Evolutionary conservation across 768 basidiomycete species (phyloP), one percentile per base, ranked within the genome.

Genomic region (Tephrocybe rancida): DNA sequence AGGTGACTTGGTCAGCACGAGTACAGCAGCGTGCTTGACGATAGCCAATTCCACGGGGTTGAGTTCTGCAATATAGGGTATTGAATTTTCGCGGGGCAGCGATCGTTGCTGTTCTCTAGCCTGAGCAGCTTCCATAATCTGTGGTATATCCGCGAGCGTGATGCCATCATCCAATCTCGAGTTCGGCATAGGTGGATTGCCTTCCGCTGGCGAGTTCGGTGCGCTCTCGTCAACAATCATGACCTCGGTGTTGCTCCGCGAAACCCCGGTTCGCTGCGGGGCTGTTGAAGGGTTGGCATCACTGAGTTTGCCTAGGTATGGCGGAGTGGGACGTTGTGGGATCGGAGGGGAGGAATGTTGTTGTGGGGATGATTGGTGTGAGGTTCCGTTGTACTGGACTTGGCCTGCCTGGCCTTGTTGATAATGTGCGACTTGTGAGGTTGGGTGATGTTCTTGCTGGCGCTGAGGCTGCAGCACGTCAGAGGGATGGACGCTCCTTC

Each of bases 61-160:
- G 35, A 99, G 76, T 67, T 93, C 90, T 7, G 90, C 90, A 41
- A 99, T 82, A 61, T 89, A 86, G 8, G 92, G 90, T 54, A 85
- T 84, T n/a, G 86, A 81, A 59, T 78, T 88, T 70, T 88, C 83
- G 25, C 88, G 74, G 0, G 92, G 89, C 14, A 92, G 70, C 3
- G 89, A 91, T n/a, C 92, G 84, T 54, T 87, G 89, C 62, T 94
- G 90, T 66, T 92, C 88, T 44, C 91, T 81, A 18, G 92, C 92
- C 67, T 96, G 92, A 13, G 93, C 95, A 3, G 87, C 93, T 67
- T 95, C 91, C 69, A 97, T 88, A 10, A 97, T 71, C 64, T 94
- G 90, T 7, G 95, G 94, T 47, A 98, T 92, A 70, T 98, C 97
- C 8, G 92, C 93, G 13, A 98, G 80, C 0, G 95, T 96, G 62